These are phyloP conservation scores for Iris macrosiphon DNA, from an alignment of 106 monocot genomes.

Conservation along the genomic window DNA sequence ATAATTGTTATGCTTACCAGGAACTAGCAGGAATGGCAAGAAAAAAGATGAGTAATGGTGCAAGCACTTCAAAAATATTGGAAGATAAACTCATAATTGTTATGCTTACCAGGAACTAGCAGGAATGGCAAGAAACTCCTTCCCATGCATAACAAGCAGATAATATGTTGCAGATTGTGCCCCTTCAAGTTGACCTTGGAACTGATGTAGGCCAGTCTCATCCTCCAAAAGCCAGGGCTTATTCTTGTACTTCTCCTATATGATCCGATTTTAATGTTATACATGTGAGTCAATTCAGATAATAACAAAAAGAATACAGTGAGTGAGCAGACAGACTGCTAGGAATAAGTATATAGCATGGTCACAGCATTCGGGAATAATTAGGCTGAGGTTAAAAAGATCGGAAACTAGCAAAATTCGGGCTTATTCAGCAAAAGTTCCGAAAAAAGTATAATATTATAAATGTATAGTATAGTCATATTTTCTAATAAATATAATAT, in stretches of 20 bases:
- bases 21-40: constrained; percentile 99
- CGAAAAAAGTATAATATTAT: too few relatives aligned
- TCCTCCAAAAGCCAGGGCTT: constrained; percentile 98
- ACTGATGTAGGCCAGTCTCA: constrained; percentile 95
- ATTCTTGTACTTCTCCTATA: constrained; percentile 86
- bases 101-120: constrained; percentile 98
- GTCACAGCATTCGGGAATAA: too few relatives aligned
- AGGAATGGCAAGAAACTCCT: constrained; percentile 92
- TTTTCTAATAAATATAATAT: too few relatives aligned
- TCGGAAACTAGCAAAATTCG: too few relatives aligned
- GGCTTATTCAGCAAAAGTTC: too few relatives aligned
- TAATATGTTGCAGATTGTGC: constrained; percentile 91
- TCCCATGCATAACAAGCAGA: constrained; percentile 92
- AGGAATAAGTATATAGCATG: too few relatives aligned
- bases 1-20: too few relatives aligned
- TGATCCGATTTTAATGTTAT: not conserved
- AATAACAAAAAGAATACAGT: too few relatives aligned
- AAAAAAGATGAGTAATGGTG: too few relatives aligned
- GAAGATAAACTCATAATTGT: not conserved
- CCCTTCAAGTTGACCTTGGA: constrained; percentile 88
- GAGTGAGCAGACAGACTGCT: too few relatives aligned
- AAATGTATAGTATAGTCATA: too few relatives aligned
- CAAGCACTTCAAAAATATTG: constrained; percentile 1
- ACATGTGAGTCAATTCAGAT: not conserved
- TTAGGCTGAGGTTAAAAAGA: too few relatives aligned